Conservation (phyloP, 2,329 filamentous ascomycete genomes). For the Fusarium sp. region DNA sequence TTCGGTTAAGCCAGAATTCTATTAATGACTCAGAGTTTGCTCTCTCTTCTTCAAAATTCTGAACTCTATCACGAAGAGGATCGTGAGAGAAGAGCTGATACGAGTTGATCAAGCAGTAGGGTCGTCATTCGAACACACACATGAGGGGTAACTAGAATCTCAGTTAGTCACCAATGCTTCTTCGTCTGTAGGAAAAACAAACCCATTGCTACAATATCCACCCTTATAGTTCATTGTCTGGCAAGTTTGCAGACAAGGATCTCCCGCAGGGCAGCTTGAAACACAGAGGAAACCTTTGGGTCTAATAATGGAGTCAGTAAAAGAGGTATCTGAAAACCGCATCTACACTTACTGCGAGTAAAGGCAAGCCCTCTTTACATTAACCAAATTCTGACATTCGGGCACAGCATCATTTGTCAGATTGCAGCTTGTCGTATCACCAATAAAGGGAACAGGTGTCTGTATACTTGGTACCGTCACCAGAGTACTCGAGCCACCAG, state of each 20-base stretch:
- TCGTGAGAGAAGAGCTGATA: too few relatives aligned
- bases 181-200: background rate
- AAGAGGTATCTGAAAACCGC: rapidly evolving
- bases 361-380: background rate
- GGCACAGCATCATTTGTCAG: background rate
- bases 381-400: background rate
- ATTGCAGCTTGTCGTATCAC: background rate
- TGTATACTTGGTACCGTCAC: background rate
- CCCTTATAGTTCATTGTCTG: background rate
- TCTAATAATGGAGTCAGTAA: background rate
- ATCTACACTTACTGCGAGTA: background rate
- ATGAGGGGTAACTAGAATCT: background rate
- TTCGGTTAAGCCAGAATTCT: rapidly evolving
- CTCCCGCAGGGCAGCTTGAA: rapidly evolving
- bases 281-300: background rate
- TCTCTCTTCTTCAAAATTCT: too few relatives aligned
- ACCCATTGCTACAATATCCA: background rate
- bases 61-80: too few relatives aligned
- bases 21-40: rapidly evolving
- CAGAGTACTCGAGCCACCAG: background rate
- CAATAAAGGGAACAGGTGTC: background rate
- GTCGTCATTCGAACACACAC: background rate
- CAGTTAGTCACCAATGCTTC: background rate
- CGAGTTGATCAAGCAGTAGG: background rate
- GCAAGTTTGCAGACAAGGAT: background rate